Conservation (phyloP, 169 alveolate genomes). For the Plasmodium gaboni region DNA sequence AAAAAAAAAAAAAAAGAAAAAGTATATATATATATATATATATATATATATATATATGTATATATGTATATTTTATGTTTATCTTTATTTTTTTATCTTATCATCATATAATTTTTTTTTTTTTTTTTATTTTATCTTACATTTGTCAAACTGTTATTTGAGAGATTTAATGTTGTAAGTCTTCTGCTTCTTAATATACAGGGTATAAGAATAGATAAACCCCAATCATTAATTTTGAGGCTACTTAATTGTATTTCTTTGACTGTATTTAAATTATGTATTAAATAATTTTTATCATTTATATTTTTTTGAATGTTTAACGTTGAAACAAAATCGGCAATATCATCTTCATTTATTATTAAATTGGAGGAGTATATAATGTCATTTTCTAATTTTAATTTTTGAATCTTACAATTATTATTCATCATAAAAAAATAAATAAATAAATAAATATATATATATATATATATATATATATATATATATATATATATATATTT, state of each 20-base stretch:
- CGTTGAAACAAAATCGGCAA: constrained; percentile 57
- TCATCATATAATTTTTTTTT: background rate
- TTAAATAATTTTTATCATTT: background rate
- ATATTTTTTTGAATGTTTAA: constrained; percentile 15
- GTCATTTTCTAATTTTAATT: constrained; percentile 16
- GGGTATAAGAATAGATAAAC: constrained; percentile 57
- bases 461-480: too few relatives aligned
- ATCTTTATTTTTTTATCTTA: background rate
- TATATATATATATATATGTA: background rate
- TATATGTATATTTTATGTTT: background rate
- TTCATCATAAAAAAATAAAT: background rate
- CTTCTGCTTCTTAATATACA: constrained; percentile 45
- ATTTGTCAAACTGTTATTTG: constrained; percentile 44
- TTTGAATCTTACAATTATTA: background rate
- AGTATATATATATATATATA: background rate
- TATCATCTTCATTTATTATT: constrained; percentile 47
- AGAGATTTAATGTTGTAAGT: constrained; percentile 21
- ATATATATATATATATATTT: too few relatives aligned
- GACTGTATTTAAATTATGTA: background rate
- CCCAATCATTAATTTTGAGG: constrained; percentile 46
- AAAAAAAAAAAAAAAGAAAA: background rate
- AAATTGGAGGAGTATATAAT: constrained; percentile 33
- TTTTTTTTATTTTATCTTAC: constrained; percentile 21
- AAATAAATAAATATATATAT: background rate
- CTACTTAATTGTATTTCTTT: constrained; percentile 50